phyloP scores from a whole-genome alignment of 192 early-diverging fungal genomes.

The Entophlyctis helioformis region DNA sequence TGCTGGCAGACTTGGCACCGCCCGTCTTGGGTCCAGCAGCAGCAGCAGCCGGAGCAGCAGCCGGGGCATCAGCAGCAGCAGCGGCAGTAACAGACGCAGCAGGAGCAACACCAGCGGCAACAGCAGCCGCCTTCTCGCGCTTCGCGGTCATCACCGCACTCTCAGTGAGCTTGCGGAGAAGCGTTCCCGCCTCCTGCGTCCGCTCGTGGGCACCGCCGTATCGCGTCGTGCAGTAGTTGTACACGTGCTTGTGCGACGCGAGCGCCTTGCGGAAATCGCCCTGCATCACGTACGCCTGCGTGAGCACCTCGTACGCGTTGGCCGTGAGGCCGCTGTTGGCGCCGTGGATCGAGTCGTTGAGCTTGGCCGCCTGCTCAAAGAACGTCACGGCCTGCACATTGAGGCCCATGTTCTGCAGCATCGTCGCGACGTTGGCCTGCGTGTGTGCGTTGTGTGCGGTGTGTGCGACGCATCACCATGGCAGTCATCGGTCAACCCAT shows the following conservation, averaged over 20 bases:
- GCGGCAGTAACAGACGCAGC: no score
- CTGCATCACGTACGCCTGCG: slow-evolving; percentile 52
- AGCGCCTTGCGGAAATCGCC: slow-evolving; percentile 70
- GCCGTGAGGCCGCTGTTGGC: slow-evolving; percentile 57
- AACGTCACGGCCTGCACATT: slow-evolving; percentile 50
- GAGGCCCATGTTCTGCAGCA: slow-evolving; percentile 17
- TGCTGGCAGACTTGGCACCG: no score
- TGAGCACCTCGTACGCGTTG: slow-evolving; percentile 59
- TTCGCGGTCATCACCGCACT: no score
- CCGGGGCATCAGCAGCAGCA: no score
- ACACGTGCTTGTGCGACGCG: slow-evolving; percentile 54
- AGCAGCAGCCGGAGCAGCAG: no score
- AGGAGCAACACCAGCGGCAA: no score
- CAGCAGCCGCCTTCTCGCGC: no score
- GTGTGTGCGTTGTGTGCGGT: background rate
- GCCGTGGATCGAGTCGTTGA: slow-evolving; percentile 54
- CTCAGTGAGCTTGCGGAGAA: slow-evolving; percentile 3
- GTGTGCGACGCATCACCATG: background rate
- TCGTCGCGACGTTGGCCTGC: slow-evolving; percentile 15
- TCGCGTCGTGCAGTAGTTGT: slow-evolving; percentile 42
- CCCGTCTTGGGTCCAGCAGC: no score
- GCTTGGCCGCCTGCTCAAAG: slow-evolving; percentile 57
- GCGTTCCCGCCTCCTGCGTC: slow-evolving; percentile 30
- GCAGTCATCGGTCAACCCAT: background rate
- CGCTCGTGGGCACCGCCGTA: slow-evolving; percentile 61